phyloP scores from a whole-genome alignment of 495 filamentous ascomycete species.

The Parachaetomium inaequale region DNA sequence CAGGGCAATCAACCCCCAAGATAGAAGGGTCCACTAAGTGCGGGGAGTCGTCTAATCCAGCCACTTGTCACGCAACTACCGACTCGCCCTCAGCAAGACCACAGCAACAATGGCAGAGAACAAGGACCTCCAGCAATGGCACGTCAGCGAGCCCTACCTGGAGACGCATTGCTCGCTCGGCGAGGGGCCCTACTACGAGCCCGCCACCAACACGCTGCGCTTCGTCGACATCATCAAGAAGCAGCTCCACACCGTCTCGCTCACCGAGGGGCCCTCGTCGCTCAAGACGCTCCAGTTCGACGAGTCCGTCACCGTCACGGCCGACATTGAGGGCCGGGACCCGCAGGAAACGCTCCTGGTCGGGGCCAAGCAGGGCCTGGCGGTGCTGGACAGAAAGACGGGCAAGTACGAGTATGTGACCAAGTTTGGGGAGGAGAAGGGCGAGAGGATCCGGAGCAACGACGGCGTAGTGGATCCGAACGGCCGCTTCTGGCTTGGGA shows the following conservation, averaged over 20 bases:
- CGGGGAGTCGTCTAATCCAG: background rate
- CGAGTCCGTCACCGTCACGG: constrained; percentile 71
- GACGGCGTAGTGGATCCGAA: constrained; percentile 78
- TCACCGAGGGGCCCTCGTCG: constrained; percentile 60
- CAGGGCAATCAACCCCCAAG: background rate
- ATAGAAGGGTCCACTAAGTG: background rate
- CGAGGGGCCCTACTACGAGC: constrained; percentile 80
- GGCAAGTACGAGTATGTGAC: constrained; percentile 51
- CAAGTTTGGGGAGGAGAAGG: constrained; percentile 42
- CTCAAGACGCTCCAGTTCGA: constrained; percentile 65
- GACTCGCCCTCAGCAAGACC: background rate
- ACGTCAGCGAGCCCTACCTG: constrained; percentile 65
- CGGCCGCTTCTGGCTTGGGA: constrained; percentile 84
- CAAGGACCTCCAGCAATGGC: constrained; percentile 40
- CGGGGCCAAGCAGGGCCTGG: constrained; percentile 78
- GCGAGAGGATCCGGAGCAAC: constrained; percentile 59
- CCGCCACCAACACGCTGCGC: constrained; percentile 64
- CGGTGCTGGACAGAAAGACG: constrained; percentile 64
- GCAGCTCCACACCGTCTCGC: constrained; percentile 68
- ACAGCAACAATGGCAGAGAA: constrained; percentile 26
- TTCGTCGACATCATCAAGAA: constrained; percentile 87
- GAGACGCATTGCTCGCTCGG: constrained; percentile 68
- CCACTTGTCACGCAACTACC: background rate
- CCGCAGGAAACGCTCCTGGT: constrained; percentile 63
- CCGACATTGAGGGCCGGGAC: constrained; percentile 70